phyloP scores from a whole-genome alignment of 306 rosid species.

The Trifolium repens region DNA sequence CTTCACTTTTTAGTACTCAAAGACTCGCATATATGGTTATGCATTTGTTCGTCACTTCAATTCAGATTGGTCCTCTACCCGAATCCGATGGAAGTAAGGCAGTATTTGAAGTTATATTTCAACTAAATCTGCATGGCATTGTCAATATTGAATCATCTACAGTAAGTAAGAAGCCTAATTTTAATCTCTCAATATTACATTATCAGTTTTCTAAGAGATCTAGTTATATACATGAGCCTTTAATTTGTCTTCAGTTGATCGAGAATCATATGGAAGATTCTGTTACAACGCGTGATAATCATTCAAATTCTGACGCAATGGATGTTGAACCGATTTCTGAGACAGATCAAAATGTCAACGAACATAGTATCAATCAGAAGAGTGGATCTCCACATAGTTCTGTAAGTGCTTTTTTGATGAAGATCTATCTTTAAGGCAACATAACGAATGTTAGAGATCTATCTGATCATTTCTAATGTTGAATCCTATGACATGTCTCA shows the following conservation, averaged over 20 bases:
- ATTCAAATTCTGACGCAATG: constrained; percentile 53
- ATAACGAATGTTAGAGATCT: constrained; percentile 9
- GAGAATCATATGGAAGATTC: constrained; percentile 56
- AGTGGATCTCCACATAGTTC: constrained; percentile 48
- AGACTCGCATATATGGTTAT: constrained; percentile 1
- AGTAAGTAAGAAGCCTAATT: constrained; percentile 54
- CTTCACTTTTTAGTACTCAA: background rate
- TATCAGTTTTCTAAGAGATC: constrained; percentile 37
- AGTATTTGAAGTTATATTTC: constrained; percentile 68
- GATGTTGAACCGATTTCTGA: constrained; percentile 53
- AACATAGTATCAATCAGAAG: constrained; percentile 38
- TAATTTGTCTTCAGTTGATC: constrained; percentile 55
- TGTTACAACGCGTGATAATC: constrained; percentile 36
- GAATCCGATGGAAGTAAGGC: constrained; percentile 51
- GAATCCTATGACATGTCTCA: constrained; percentile 19
- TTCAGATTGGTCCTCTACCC: constrained; percentile 79
- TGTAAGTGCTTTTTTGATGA: constrained; percentile 46
- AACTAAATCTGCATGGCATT: constrained; percentile 71
- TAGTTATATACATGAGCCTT: constrained; percentile 35
- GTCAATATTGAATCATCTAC: constrained; percentile 70
- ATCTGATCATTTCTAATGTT: constrained; percentile 16
- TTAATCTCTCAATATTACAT: constrained; percentile 28
- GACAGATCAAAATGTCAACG: constrained; percentile 50
- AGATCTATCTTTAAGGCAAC: background rate
- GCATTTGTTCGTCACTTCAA: constrained; percentile 12